Base-by-base conservation (phyloP, 768 basidiomycete genomes). In the Amanita rimosa region DNA sequence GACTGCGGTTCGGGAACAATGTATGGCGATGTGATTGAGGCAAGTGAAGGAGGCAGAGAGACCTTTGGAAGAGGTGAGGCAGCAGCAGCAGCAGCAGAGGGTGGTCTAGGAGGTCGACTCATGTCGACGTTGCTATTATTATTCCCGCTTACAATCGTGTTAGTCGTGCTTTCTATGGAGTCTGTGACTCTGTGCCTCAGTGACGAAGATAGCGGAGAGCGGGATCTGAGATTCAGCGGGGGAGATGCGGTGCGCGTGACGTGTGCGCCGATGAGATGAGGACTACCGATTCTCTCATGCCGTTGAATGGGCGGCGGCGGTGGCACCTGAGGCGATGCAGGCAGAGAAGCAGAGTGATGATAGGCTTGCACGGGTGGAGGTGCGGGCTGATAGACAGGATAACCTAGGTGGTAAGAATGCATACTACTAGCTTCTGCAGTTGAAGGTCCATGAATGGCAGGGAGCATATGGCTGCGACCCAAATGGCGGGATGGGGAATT, bases 1-100 rank as follows among this genome's bases (percentile, higher is more conserved):
- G 80, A 62, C 73, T 71, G 74, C 50, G 54, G 46, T 31, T 60
- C 55, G 17, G 58, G 44, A 52, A 50, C 38, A 44, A 38, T 14
- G 48, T 42, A 40, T 29, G 49, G 27, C 17, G 45, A 46, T 14
- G 54, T 35, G 48, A 44, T 43, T 29, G 57, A 49, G 35, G 44
- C 44, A 51, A 55, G 11, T 46, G 38, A 44, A 49, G 53, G 48
- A 51, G 49, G 35, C 44, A 69, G 66, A 11, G 69, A 68, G 29
- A 54, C 42, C 37, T 54, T 55, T n/a, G 45, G 54, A 27, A 52
- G 53, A 52, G 60, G 33, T 51, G 50, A 59, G 48, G 49, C 54
- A 58, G 59, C 58, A 51, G 62, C 56, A 52, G 50, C 58, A 46
- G 49, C 54, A 58, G 59, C 58, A 51, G 62, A 57, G 52, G 31